Evolutionary conservation across 2,329 filamentous ascomycete species (phyloP).

Genomic region (Fusarium euwallaceae): DNA sequence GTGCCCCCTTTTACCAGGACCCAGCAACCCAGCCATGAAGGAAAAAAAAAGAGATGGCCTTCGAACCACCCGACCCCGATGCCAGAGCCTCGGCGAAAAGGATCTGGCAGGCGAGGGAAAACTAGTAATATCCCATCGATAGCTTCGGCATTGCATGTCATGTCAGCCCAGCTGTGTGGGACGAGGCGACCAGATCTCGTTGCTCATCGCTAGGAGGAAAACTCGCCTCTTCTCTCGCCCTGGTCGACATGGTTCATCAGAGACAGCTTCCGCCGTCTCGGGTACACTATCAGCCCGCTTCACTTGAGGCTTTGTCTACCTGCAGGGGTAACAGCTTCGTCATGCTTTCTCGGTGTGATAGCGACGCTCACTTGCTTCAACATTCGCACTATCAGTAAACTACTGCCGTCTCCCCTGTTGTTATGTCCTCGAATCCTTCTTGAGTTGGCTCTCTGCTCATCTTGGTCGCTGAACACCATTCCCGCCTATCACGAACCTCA

Average conservation of each 20-base stretch:
- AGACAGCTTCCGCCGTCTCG: constrained; percentile 1
- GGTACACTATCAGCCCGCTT: constrained; percentile 3
- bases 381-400: constrained; percentile 17
- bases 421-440: constrained; percentile 14
- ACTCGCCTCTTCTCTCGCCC: background rate
- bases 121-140: background rate
- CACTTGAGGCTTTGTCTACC: constrained; percentile 4
- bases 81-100: background rate
- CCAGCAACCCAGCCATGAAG: background rate
- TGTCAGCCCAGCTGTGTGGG: background rate
- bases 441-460: constrained; percentile 13
- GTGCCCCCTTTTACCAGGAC: constrained; percentile 32
- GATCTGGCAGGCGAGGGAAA: background rate
- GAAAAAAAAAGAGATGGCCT: background rate
- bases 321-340: constrained; percentile 23
- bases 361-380: constrained; percentile 7
- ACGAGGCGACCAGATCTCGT: background rate
- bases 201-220: background rate
- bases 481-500: constrained; percentile 31
- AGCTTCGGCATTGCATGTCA: background rate
- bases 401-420: constrained; percentile 7
- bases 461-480: constrained; percentile 12
- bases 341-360: constrained; percentile 17
- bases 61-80: background rate
- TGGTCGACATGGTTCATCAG: constrained; percentile 7